Evolutionary conservation across 345 rosid genomes (phyloP).

Genomic region (Carallia brachiata): DNA sequence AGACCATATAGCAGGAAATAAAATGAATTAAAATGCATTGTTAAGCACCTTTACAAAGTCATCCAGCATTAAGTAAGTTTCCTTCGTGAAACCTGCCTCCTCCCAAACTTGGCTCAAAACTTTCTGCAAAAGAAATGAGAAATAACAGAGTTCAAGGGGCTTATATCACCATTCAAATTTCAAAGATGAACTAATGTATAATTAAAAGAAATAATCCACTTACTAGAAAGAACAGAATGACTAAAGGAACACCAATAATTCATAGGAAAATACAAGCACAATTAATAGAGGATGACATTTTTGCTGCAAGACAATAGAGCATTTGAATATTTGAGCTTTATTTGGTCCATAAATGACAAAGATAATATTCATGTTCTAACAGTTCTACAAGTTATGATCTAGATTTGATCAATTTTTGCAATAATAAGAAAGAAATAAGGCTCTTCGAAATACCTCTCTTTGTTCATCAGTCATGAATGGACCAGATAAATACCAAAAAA

Average conservation of each 20-base stretch:
- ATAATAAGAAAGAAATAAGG: neutral
- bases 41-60: conserved; percentile 55
- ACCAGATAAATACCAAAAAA: conserved; percentile 60
- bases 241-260: neutral
- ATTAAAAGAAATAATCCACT: no score
- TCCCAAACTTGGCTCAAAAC: conserved; percentile 54
- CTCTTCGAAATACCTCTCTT: conserved; percentile 52
- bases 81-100: conserved; percentile 61
- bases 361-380: no score
- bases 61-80: conserved; percentile 46
- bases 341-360: no score
- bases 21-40: neutral
- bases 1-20: neutral
- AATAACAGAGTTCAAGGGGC: neutral
- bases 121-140: conserved; percentile 42
- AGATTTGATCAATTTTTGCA: neutral
- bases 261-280: neutral
- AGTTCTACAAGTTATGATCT: no score
- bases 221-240: neutral
- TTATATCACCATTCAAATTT: neutral
- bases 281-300: neutral
- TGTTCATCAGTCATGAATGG: conserved; percentile 58
- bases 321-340: no score
- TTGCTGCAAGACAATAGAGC: no score
- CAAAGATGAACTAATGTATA: no score